Percentiles rank a stretch among this genome's conserved stretches.
Conservation (phyloP, 208 protist genomes). For the Crithidia expoeki region DNA sequence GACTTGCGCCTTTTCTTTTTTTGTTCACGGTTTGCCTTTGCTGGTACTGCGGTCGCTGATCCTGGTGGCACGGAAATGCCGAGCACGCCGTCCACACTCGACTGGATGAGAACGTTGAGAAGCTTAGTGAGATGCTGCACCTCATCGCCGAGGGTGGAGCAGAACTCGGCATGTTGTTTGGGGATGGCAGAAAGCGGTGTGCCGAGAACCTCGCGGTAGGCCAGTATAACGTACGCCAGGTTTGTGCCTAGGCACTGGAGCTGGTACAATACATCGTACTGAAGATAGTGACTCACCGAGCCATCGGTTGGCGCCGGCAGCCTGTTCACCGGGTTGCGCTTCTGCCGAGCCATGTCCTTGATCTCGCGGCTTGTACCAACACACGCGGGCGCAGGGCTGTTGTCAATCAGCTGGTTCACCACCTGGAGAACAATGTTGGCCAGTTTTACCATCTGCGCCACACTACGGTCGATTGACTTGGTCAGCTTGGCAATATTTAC, state of each 20-base stretch:
- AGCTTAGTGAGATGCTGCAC: conserved; percentile 67
- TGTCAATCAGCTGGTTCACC: conserved; percentile 66
- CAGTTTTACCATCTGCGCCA: conserved; percentile 54
- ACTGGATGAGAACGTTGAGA: conserved; percentile 85
- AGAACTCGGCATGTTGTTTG: conserved; percentile 68
- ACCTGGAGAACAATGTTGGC: conserved; percentile 86
- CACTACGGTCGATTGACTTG: conserved; percentile 28
- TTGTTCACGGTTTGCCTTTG: background rate
- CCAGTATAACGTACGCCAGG: conserved; percentile 65
- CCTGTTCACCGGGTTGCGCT: conserved; percentile 75
- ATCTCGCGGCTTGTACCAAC: conserved; percentile 41
- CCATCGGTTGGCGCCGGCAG: conserved; percentile 52
- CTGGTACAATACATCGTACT: conserved; percentile 87
- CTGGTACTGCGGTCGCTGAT: background rate
- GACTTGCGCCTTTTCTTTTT: conserved; percentile 1
- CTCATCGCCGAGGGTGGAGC: conserved; percentile 43
- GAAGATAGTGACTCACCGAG: conserved; percentile 67
- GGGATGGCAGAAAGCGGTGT: conserved; percentile 57
- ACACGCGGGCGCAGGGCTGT: conserved; percentile 24
- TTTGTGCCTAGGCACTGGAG: conserved; percentile 79
- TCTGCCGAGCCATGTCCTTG: conserved; percentile 33
- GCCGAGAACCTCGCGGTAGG: conserved; percentile 60
- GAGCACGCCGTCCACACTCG: conserved; percentile 64
- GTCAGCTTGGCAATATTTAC: conserved; percentile 37
- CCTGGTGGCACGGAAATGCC: conserved; percentile 20